Conservation (phyloP, 169 alveolate genomes). For the Plasmodium ovale region DNA sequence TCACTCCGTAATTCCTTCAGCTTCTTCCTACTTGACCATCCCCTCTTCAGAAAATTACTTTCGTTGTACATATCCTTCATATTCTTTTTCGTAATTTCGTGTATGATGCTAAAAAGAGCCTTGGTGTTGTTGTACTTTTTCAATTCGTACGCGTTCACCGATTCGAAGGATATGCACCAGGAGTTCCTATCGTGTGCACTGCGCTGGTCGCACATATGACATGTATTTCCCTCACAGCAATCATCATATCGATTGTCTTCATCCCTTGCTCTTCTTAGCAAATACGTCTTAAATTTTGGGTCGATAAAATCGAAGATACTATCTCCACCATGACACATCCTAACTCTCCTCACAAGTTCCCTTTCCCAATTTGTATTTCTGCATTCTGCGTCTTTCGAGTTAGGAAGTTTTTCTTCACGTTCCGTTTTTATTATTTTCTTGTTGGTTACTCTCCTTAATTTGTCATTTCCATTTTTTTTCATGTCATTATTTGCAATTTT, state of each 20-base stretch:
- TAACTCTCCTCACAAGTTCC: background rate
- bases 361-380: background rate
- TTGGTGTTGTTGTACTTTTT: background rate
- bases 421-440: conserved; percentile 2
- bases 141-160: conserved; percentile 39
- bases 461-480: background rate
- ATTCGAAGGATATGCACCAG: conserved; percentile 14
- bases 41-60: conserved; percentile 78
- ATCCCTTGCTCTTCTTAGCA: background rate
- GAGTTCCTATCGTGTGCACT: background rate
- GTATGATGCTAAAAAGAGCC: background rate
- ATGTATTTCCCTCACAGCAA: too few species aligned
- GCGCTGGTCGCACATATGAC: background rate
- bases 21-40: conserved; percentile 82
- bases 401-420: background rate
- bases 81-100: conserved; percentile 75
- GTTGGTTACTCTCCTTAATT: background rate
- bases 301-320: conserved; percentile 26
- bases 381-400: background rate
- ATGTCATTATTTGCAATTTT: background rate
- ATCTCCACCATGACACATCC: background rate
- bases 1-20: conserved; percentile 74
- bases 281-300: background rate
- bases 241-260: background rate
- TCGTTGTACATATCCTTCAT: conserved; percentile 80